Conservation (phyloP, 331 rosid species). For the Arachis monticola region DNA sequence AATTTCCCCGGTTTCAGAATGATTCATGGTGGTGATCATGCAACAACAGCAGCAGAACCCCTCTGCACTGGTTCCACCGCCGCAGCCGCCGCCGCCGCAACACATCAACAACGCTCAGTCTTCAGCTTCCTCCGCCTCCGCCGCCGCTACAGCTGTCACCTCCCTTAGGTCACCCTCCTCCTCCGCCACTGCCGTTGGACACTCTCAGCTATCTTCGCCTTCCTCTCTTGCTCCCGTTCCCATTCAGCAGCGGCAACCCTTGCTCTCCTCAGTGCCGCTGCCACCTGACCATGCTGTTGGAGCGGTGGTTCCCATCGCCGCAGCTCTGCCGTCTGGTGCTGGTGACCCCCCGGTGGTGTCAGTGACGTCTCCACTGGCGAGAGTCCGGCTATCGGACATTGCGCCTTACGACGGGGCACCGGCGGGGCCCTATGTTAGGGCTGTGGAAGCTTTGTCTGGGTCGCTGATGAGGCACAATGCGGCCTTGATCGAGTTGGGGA, state of each 20-base stretch:
- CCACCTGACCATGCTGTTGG: slow-evolving; percentile 49
- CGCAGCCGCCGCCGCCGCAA: slow-evolving; percentile 26
- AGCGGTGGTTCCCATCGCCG: slow-evolving; percentile 41
- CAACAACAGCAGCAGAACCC: slow-evolving; percentile 72
- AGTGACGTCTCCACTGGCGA: slow-evolving; percentile 45
- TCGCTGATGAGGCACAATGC: slow-evolving; percentile 90
- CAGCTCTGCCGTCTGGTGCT: slow-evolving; percentile 54
- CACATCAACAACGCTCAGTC: slow-evolving; percentile 64
- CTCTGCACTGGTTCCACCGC: slow-evolving; percentile 63
- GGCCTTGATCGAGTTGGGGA: slow-evolving; percentile 75
- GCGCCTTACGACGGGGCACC: slow-evolving; percentile 82
- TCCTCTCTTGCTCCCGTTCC: slow-evolving; percentile 41
- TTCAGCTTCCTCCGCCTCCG: slow-evolving; percentile 31
- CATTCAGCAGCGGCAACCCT: slow-evolving; percentile 50
- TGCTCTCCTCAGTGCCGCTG: slow-evolving; percentile 40
- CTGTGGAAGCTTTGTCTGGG: slow-evolving; percentile 70
- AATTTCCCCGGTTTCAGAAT: slow-evolving; percentile 55
- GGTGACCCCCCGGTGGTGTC: slow-evolving; percentile 44
- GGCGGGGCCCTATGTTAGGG: slow-evolving; percentile 58
- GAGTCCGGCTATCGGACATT: slow-evolving; percentile 88
- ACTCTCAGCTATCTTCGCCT: slow-evolving; percentile 50
- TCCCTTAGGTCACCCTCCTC: slow-evolving; percentile 75
- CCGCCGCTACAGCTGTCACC: slow-evolving; percentile 36
- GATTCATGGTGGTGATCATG: slow-evolving; percentile 80
- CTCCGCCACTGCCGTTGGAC: slow-evolving; percentile 37